These are phyloP conservation scores for Aspergillus puulaauensis DNA, from an alignment of 2,329 filamentous ascomycete species.

Conservation along the genomic window DNA sequence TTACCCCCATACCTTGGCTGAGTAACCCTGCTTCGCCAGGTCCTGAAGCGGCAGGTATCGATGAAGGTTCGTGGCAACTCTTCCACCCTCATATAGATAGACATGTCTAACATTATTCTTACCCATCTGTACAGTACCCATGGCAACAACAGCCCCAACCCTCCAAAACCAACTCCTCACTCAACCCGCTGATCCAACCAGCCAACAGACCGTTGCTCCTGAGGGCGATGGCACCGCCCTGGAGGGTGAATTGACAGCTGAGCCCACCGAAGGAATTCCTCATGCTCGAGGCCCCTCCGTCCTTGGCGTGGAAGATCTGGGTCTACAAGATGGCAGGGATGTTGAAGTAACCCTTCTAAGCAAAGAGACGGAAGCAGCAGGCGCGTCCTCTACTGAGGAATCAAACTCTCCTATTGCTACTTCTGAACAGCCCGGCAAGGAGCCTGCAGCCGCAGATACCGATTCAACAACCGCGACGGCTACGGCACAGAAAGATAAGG, in stretches of 20 bases:
- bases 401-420: background rate
- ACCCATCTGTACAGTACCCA: background rate
- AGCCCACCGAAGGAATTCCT: constrained; percentile 63
- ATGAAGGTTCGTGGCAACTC: constrained; percentile 19
- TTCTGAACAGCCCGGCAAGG: background rate
- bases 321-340: constrained; percentile 63
- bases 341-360: constrained; percentile 41
- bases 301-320: constrained; percentile 83
- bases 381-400: constrained; percentile 2
- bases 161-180: constrained; percentile 3
- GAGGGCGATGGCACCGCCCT: constrained; percentile 5
- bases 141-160: background rate
- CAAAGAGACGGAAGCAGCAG: constrained; percentile 14
- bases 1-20: constrained; percentile 95
- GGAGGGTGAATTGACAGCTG: constrained; percentile 36
- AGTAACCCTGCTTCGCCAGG: constrained; percentile 36
- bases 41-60: constrained; percentile 19
- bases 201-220: constrained; percentile 3
- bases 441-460: constrained; percentile 11
- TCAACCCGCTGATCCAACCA: background rate
- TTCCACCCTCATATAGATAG: background rate
- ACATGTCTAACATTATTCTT: background rate
- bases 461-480: background rate
- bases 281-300: constrained; percentile 82
- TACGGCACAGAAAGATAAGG: background rate